These are phyloP conservation scores for Taphrina flavorubra DNA, from an alignment of 1,139 yeast genomes.

Conservation along the genomic window DNA sequence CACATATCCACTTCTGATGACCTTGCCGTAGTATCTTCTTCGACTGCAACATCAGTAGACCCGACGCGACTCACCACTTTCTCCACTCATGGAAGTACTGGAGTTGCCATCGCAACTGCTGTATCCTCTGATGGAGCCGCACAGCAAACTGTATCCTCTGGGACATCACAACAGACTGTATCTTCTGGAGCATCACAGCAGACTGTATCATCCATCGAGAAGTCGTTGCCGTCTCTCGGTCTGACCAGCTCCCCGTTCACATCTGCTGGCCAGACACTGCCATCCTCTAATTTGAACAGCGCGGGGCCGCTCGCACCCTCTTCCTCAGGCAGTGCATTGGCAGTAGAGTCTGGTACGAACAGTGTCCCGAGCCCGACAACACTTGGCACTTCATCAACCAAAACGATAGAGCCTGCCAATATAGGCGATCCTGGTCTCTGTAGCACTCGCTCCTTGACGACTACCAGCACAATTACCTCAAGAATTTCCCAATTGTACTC, in stretches of 20 bases:
- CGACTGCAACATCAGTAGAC: no score
- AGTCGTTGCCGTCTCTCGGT: neutral
- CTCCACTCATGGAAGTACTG: no score
- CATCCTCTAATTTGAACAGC: neutral
- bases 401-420: slow-evolving; percentile 2
- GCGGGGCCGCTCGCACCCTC: neutral
- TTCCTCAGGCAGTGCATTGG: neutral
- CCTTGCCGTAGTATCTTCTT: no score
- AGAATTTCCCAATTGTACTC: neutral
- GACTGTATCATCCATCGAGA: neutral
- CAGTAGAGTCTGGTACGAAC: neutral
- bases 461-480: neutral
- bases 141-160: no score
- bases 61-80: no score
- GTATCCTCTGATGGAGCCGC: no score
- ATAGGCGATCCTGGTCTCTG: neutral
- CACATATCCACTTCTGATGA: no score
- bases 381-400: neutral
- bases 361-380: neutral
- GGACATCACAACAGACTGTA: neutral
- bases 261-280: neutral
- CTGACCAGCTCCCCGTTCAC: neutral
- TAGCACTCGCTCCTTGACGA: neutral
- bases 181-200: neutral
- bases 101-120: no score